These are phyloP conservation scores for Sporothrix pseudoabietina DNA, from an alignment of 2,329 filamentous ascomycete species.

Conservation along the genomic window DNA sequence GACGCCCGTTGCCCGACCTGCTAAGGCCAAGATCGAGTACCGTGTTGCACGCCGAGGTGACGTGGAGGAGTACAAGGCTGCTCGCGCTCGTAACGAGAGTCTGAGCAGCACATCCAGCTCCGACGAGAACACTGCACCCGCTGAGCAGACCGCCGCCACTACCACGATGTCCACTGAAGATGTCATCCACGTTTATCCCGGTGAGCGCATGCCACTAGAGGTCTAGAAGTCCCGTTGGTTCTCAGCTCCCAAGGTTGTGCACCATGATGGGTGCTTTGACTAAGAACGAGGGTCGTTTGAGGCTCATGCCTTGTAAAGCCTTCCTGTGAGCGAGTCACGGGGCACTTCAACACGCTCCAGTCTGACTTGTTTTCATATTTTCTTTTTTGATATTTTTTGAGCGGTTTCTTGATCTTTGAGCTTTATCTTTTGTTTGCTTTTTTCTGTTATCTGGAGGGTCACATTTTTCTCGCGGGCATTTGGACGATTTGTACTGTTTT, in stretches of 20 bases:
- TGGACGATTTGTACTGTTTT: conserved; percentile 3
- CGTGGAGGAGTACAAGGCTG: neutral
- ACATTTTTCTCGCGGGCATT: neutral
- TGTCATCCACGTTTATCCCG: conserved; percentile 21
- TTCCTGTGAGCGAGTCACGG: neutral
- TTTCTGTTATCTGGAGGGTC: neutral
- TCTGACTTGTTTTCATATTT: neutral
- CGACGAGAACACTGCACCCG: neutral
- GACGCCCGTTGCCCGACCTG: neutral
- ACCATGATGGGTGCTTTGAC: neutral
- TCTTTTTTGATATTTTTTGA: neutral
- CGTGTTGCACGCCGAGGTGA: neutral
- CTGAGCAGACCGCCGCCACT: neutral
- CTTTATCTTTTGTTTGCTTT: neutral
- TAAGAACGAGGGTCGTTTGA: neutral
- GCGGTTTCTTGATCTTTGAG: neutral
- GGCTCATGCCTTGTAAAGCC: neutral
- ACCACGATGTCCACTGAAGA: neutral
- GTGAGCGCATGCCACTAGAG: neutral
- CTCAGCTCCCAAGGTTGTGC: neutral
- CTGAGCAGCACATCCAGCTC: neutral
- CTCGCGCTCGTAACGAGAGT: neutral
- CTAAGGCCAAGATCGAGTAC: neutral
- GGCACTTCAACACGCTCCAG: neutral
- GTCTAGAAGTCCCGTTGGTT: conserved; percentile 20